Percentiles rank a stretch among this genome's conserved stretches.
Conservation (phyloP, 768 basidiomycete species). For the Leccinum subgranulosum region DNA sequence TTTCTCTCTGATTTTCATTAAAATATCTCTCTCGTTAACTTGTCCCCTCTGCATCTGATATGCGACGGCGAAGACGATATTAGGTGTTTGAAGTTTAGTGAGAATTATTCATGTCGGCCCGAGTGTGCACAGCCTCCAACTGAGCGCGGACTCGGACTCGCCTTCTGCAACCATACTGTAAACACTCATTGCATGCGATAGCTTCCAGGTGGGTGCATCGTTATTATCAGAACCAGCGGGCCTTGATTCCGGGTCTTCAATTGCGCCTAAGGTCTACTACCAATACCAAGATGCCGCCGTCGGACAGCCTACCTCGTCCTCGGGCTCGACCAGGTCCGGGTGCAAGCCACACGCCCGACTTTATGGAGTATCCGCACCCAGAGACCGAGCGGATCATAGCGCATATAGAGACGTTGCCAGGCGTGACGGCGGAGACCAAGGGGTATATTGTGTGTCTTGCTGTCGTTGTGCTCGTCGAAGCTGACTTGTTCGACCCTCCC, state of each 20-base stretch:
- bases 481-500: not conserved
- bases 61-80: not conserved
- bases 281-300: constrained; percentile 9
- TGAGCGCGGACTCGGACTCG: too few species aligned
- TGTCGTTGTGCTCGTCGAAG: not conserved
- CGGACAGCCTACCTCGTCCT: constrained; percentile 4
- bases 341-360: not conserved
- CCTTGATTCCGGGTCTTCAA: too few species aligned
- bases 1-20: not conserved
- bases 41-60: not conserved
- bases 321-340: not conserved
- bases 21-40: not conserved
- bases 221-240: too few species aligned
- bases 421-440: constrained; percentile 22
- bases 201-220: too few species aligned
- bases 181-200: too few species aligned
- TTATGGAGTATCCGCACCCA: constrained; percentile 21
- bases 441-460: constrained; percentile 7
- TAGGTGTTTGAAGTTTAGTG: not conserved
- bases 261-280: not conserved
- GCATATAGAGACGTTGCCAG: constrained; percentile 10
- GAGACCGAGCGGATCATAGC: constrained; percentile 3
- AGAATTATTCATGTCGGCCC: too few species aligned
- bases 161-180: too few species aligned
- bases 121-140: too few species aligned